Base-by-base conservation (phyloP, 208 protist genomes). In the Phytomonas francai region DNA sequence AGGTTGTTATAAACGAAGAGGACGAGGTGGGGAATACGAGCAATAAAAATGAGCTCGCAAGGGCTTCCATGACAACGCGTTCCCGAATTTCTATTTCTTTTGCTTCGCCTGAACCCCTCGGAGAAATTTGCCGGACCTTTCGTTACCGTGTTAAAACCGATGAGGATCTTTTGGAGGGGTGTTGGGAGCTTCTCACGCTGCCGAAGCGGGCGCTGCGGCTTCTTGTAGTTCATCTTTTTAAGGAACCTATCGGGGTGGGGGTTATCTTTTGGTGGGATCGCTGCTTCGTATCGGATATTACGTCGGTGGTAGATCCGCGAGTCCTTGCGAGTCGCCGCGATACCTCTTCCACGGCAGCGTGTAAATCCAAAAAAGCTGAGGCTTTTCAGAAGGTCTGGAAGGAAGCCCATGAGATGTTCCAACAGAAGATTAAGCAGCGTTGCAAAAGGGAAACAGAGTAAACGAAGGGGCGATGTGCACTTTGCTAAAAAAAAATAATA, bases 241-340 rank as follows among this genome's bases (percentile, higher is more conserved):
- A 94, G 65, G 79, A 84, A 42, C 45, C 81, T 2, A 45, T 94
- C 32, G 88, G 71, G 14, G 28, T 78, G 19, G 84, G 85, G 28
- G 74, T 89, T 73, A 76, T 67, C 25, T 71, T 91, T 7, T 94
- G 88, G 85, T 94, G 88, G 85, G 84, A 91, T 67, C 75, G 75
- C 49, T 89, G 83, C 59, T 88, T 91, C 61, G 60, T 72, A 14
- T 77, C 78, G 0, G 88, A 94, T 71, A 74, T 68, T 8, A 2
- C 33, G 2, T 79, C 83, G 9, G 74, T 82, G 19, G 71, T 91
- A 42, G 81, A 91, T 74, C 83, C 85, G 2, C 68, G 59, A 12
- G 68, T 51, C 7, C 79, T 93, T 54, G 63, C 66, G 9, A 83
- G 75, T 31, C 79, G 88, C 34, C 34, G 34, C 34, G 34, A 39